Evolutionary conservation across 2,329 filamentous ascomycete genomes (phyloP).

Genomic region (Sclerotinia subarctica): DNA sequence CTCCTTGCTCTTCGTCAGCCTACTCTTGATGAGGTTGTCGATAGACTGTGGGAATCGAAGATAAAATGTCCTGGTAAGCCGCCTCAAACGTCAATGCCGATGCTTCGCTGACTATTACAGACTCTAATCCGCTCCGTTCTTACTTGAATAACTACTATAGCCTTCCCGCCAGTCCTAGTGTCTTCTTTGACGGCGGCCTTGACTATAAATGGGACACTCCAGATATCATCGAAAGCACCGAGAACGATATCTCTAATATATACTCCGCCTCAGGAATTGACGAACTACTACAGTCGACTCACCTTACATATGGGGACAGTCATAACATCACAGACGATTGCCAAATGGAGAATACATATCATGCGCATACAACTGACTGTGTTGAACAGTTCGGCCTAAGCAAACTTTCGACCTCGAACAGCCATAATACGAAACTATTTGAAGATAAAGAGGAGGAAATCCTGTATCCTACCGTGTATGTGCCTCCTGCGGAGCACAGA

Average conservation of each 20-base stretch:
- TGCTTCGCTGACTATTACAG: neutral
- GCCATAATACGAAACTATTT: neutral
- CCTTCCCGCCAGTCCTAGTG: conserved; percentile 44
- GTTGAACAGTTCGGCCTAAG: neutral
- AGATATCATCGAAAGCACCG: neutral
- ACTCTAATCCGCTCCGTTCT: conserved; percentile 12
- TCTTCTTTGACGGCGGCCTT: conserved; percentile 46
- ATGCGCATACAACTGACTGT: conserved; percentile 9
- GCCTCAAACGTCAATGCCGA: neutral
- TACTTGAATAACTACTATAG: conserved; percentile 4
- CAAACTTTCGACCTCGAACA: neutral
- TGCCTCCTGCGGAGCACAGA: neutral
- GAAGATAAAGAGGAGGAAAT: neutral
- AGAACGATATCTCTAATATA: neutral
- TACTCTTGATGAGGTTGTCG: conserved; percentile 11
- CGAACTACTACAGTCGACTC: neutral
- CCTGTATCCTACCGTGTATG: conserved; percentile 11
- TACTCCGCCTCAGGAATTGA: neutral
- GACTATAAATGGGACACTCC: conserved; percentile 41
- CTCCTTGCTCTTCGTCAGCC: conserved; percentile 17
- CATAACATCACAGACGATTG: neutral
- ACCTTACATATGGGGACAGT: neutral
- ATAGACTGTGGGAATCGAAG: neutral
- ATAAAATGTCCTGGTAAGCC: conserved; percentile 10
- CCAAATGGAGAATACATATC: neutral